These are phyloP conservation scores for Citrullus amarus DNA, from an alignment of 306 rosid genomes.

Conservation along the genomic window DNA sequence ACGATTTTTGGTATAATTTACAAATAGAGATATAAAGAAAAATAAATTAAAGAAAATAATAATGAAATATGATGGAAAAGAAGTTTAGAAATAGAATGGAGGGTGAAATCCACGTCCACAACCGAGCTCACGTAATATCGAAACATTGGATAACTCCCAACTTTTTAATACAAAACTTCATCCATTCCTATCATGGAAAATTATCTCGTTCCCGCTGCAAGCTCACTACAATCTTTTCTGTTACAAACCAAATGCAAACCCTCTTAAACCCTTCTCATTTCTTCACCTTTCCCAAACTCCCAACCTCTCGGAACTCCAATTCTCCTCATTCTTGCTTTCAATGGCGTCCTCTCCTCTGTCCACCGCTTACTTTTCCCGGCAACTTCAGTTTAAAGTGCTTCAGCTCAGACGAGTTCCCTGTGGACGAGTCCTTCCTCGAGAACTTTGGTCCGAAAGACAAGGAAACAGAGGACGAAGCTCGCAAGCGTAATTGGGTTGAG, in stretches of 20 bases:
- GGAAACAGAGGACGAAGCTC: conserved; percentile 86
- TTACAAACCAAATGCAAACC: conserved; percentile 35
- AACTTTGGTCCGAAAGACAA: conserved; percentile 45
- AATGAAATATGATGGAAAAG: neutral
- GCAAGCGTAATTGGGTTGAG: conserved; percentile 73
- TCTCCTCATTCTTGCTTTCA: conserved; percentile 8
- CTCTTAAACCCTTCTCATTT: conserved; percentile 47
- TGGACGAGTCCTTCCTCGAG: conserved; percentile 60
- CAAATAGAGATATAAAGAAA: no score
- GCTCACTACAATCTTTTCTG: neutral
- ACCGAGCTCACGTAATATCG: neutral
- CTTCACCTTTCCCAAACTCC: conserved; percentile 59
- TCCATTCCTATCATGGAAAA: neutral
- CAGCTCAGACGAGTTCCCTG: conserved; percentile 91
- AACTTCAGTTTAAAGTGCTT: conserved; percentile 14
- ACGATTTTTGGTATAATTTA: no score
- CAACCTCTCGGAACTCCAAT: conserved; percentile 27
- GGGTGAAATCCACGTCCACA: neutral
- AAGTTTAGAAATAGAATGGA: neutral
- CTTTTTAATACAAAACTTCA: neutral
- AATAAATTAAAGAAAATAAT: neutral
- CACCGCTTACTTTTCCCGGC: neutral
- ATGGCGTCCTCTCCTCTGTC: conserved; percentile 23
- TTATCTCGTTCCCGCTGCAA: neutral
- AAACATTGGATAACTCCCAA: neutral